These are phyloP conservation scores for Candolleomyces aberdarensis DNA, from an alignment of 768 basidiomycete species.

Conservation along the genomic window DNA sequence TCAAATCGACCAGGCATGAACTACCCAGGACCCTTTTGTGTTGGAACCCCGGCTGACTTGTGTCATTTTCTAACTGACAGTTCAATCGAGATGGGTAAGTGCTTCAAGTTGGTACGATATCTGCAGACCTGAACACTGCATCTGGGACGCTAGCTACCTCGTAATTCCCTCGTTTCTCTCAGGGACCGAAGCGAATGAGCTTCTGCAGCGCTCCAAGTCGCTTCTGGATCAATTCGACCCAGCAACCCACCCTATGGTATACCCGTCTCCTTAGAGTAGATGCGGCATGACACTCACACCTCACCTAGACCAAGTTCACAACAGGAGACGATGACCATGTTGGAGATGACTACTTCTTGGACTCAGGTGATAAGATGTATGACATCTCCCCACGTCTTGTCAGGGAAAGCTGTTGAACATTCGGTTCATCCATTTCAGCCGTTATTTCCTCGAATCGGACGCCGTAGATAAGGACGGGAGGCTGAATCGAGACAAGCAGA, in stretches of 20 bases:
- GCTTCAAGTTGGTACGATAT: neutral
- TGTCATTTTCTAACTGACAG: slow-evolving; percentile 13
- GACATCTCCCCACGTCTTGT: slow-evolving; percentile 10
- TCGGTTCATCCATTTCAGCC: slow-evolving; percentile 28
- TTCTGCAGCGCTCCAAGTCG: slow-evolving; percentile 68
- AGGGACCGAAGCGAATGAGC: slow-evolving; percentile 49
- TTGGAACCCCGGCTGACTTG: neutral
- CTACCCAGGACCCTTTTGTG: neutral
- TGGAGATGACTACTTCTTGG: slow-evolving; percentile 92
- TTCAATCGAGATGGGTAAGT: slow-evolving; percentile 30
- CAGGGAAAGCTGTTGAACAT: neutral
- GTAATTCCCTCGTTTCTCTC: slow-evolving; percentile 72
- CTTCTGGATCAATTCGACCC: slow-evolving; percentile 78
- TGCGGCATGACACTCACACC: neutral
- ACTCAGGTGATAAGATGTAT: slow-evolving; percentile 87
- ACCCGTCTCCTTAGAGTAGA: slow-evolving; percentile 13
- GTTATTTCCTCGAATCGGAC: slow-evolving; percentile 91
- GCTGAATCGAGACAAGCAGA: slow-evolving; percentile 66
- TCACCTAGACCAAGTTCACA: slow-evolving; percentile 81
- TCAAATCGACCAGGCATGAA: slow-evolving; percentile 56
- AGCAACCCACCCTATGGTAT: slow-evolving; percentile 76
- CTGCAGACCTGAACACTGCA: neutral
- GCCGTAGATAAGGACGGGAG: slow-evolving; percentile 70
- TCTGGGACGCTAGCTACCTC: slow-evolving; percentile 57
- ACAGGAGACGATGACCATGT: slow-evolving; percentile 75